phyloP scores from a whole-genome alignment of 345 rosid species.

The Gossypium arboreum region DNA sequence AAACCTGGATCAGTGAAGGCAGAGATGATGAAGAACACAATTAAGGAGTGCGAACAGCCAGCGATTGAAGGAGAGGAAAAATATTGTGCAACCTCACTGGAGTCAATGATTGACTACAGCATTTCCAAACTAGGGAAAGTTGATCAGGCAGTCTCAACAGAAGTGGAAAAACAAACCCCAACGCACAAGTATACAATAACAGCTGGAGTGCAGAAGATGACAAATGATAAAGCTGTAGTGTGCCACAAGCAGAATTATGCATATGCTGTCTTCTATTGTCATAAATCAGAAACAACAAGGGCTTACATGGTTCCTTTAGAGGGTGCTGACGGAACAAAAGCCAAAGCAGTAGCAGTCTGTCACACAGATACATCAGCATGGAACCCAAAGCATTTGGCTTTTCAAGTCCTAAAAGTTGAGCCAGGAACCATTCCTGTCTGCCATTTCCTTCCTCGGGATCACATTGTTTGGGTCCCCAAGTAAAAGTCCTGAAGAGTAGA shows the following conservation, averaged over 20 bases:
- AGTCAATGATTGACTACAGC: constrained; percentile 76
- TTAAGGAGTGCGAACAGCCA: constrained; percentile 62
- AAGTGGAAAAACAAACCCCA: constrained; percentile 37
- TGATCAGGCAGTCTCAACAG: constrained; percentile 56
- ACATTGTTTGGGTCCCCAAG: constrained; percentile 58
- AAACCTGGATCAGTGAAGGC: constrained; percentile 61
- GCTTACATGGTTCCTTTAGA: constrained; percentile 52
- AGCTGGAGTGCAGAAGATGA: constrained; percentile 37
- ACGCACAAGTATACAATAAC: constrained; percentile 46
- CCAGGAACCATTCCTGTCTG: constrained; percentile 70
- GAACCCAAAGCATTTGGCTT: constrained; percentile 82
- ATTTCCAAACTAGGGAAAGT: constrained; percentile 63
- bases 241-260: constrained; percentile 84
- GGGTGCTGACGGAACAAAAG: constrained; percentile 59
- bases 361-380: constrained; percentile 80
- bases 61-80: constrained; percentile 70
- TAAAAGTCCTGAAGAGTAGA: constrained; percentile 21
- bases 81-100: constrained; percentile 73
- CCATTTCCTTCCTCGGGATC: constrained; percentile 81
- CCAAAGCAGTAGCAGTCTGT: constrained; percentile 71
- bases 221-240: constrained; percentile 44
- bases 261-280: constrained; percentile 82
- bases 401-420: constrained; percentile 66
- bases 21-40: constrained; percentile 53
- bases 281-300: constrained; percentile 48